These are phyloP conservation scores for Pichia kluyveri DNA, from an alignment of 805 yeast genomes.

Conservation along the genomic window DNA sequence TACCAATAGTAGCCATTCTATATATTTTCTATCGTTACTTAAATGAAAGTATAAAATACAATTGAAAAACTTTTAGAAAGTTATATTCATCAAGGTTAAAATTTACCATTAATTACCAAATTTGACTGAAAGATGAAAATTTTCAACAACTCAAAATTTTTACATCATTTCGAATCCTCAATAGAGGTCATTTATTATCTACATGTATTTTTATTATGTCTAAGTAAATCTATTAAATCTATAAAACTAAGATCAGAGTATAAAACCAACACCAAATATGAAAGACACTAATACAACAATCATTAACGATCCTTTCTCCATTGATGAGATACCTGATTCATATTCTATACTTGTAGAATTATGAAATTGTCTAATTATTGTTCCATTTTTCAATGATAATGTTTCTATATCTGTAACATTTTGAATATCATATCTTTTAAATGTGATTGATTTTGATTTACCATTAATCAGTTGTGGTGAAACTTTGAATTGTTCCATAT, in stretches of 20 bases:
- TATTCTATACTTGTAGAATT: background rate
- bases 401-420: background rate
- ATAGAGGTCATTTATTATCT: too few relatives aligned
- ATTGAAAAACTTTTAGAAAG: background rate
- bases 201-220: too few relatives aligned
- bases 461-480: background rate
- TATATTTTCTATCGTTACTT: background rate
- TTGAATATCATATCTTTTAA: background rate
- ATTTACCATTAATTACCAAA: too few relatives aligned
- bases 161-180: too few relatives aligned
- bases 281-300: background rate
- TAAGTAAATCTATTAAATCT: too few relatives aligned
- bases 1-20: conserved; percentile 66
- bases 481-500: background rate
- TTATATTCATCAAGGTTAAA: too few relatives aligned
- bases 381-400: background rate
- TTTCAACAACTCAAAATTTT: too few relatives aligned
- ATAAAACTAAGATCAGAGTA: background rate
- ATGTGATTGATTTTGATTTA: background rate
- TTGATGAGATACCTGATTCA: background rate
- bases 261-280: background rate
- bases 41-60: background rate
- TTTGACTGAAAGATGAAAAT: too few relatives aligned
- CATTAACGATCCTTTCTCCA: background rate
- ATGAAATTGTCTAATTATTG: background rate